These are phyloP conservation scores for Krasilnikovozyma curviuscula DNA, from an alignment of 768 basidiomycete genomes.

Conservation along the genomic window DNA sequence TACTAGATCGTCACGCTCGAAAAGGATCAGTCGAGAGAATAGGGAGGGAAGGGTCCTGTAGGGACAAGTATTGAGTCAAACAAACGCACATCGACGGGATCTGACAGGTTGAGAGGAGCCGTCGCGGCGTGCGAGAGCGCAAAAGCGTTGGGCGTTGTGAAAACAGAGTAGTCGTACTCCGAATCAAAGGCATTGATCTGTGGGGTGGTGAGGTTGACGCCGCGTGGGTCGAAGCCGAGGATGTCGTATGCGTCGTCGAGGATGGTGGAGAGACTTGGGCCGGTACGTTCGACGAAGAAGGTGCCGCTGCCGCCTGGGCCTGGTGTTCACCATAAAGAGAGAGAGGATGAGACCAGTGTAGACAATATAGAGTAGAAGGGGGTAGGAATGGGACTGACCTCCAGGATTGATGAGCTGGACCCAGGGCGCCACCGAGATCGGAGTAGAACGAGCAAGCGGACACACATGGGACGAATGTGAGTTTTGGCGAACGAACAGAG, in stretches of 20 bases:
- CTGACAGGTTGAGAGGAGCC: background rate
- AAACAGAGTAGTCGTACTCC: background rate
- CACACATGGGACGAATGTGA: no score
- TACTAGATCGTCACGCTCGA: no score
- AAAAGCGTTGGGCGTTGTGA: background rate
- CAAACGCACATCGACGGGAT: background rate
- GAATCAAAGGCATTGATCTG: background rate
- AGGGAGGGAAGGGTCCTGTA: no score
- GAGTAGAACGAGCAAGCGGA: no score
- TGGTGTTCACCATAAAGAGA: no score
- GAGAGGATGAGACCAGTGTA: no score
- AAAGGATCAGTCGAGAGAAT: no score
- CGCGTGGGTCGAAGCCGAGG: slow-evolving; percentile 1
- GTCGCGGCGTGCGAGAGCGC: background rate
- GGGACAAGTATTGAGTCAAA: no score
- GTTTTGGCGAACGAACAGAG: no score
- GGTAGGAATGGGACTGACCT: no score
- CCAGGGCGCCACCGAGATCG: no score
- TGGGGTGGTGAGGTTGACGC: slow-evolving; percentile 1
- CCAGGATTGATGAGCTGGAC: background rate
- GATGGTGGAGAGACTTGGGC: background rate
- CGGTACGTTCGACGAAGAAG: background rate
- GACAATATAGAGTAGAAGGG: no score
- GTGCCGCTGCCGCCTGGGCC: background rate
- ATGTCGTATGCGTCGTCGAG: background rate